Evolutionary conservation across 306 rosid genomes (phyloP).

Genomic region (Abrus precatorius): DNA sequence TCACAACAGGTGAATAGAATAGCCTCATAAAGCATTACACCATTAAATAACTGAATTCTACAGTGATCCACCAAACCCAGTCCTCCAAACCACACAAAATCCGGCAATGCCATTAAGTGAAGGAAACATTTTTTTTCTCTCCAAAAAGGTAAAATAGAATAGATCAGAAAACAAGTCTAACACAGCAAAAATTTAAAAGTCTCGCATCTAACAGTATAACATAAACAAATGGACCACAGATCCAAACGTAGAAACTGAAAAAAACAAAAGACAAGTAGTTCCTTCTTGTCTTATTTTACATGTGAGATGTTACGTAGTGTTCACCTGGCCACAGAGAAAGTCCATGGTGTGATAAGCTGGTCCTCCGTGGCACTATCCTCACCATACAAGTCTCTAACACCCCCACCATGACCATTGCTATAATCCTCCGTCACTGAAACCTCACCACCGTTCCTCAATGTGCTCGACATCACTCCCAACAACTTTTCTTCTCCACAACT

Average conservation of each 20-base stretch:
- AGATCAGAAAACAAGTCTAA: not conserved
- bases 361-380: constrained; percentile 81
- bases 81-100: not conserved
- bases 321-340: constrained; percentile 82
- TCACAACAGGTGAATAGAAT: not conserved
- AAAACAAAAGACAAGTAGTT: constrained; percentile 13
- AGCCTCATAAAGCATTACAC: not conserved
- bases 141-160: not conserved
- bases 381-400: constrained; percentile 72
- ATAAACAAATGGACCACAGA: constrained; percentile 29
- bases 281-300: not conserved
- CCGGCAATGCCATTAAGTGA: not conserved
- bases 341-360: constrained; percentile 92
- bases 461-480: constrained; percentile 55
- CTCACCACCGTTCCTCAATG: constrained; percentile 62
- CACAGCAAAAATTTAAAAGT: not conserved
- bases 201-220: constrained; percentile 6
- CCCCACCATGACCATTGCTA: constrained; percentile 60
- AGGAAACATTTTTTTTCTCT: not conserved
- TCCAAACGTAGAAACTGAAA: constrained; percentile 26
- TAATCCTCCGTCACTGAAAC: constrained; percentile 45
- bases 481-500: not conserved
- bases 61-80: not conserved
- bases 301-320: not conserved
- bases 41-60: not conserved